phyloP scores from a whole-genome alignment of 768 basidiomycete genomes.

The Tricholoma furcatifolium region DNA sequence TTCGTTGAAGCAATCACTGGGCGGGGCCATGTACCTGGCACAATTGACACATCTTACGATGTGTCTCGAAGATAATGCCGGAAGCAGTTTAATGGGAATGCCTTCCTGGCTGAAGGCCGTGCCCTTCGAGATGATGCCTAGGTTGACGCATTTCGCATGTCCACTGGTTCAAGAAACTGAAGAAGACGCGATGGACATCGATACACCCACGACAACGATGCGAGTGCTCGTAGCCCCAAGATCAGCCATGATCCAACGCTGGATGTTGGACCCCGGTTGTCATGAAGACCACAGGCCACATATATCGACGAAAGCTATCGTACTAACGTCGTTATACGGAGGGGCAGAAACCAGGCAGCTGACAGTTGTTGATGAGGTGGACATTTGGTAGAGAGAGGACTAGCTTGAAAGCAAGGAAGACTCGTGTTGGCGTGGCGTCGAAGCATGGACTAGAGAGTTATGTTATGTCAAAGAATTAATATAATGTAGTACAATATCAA shows the following conservation, averaged over 20 bases:
- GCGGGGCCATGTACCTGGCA: slow-evolving; percentile 32
- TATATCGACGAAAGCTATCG: background rate
- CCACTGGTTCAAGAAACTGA: slow-evolving; percentile 12
- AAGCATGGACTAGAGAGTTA: background rate
- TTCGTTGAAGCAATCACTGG: slow-evolving; percentile 25
- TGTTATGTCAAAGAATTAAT: background rate
- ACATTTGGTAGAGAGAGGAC: background rate
- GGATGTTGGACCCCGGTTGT: slow-evolving; percentile 15
- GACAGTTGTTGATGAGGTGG: background rate
- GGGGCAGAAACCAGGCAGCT: too few species aligned
- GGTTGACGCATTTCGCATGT: slow-evolving; percentile 33
- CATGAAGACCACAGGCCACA: background rate
- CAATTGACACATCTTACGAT: slow-evolving; percentile 36
- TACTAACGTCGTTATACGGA: too few species aligned
- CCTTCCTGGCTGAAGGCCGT: slow-evolving; percentile 25
- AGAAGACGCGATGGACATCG: background rate
- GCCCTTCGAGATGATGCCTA: slow-evolving; percentile 30
- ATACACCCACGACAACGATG: slow-evolving; percentile 1
- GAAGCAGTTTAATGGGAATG: background rate
- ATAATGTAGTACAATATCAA: background rate
- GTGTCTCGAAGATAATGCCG: slow-evolving; percentile 22
- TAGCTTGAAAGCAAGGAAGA: background rate
- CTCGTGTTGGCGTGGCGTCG: background rate
- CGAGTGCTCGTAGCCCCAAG: slow-evolving; percentile 5
- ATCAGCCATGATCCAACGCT: slow-evolving; percentile 16